A percentile compares a stretch with the other conserved stretches of the same genome.
Conservation (phyloP, 805 yeast species). For the Cyberlindnera saturnus region DNA sequence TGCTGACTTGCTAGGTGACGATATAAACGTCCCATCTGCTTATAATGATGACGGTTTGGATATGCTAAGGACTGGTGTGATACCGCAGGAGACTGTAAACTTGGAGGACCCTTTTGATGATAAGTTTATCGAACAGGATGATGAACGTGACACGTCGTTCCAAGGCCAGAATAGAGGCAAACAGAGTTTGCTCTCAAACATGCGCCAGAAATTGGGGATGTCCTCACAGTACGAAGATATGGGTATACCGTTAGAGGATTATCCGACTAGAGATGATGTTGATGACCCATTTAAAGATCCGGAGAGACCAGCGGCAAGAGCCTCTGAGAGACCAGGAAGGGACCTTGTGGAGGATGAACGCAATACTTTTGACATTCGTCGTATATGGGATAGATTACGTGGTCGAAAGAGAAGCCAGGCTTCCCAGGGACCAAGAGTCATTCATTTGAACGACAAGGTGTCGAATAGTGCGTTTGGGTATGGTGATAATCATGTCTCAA, state of each 20-base stretch:
- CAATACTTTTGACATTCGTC: conserved; percentile 31
- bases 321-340: conserved; percentile 12
- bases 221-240: conserved; percentile 20
- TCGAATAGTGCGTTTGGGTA: conserved; percentile 53
- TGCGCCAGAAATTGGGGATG: conserved; percentile 20
- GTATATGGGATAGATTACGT: conserved; percentile 32
- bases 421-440: conserved; percentile 50
- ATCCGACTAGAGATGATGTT: conserved; percentile 7
- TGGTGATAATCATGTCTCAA: conserved; percentile 81
- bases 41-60: conserved; percentile 11
- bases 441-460: conserved; percentile 57
- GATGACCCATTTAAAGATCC: conserved; percentile 24
- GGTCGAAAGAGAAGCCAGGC: conserved; percentile 16
- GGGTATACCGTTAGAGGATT: conserved; percentile 22
- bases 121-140: conserved; percentile 32
- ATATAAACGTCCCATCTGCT: conserved; percentile 8
- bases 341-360: conserved; percentile 27
- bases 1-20: conserved; percentile 15
- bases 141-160: conserved; percentile 17
- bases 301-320: conserved; percentile 13
- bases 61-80: conserved; percentile 20
- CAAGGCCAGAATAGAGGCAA: conserved; percentile 2
- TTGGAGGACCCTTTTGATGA: conserved; percentile 27
- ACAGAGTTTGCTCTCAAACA: conserved; percentile 15
- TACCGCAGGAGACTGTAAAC: conserved; percentile 30